phyloP scores from a whole-genome alignment of 257 asterid genomes.

The Lavandula angustifolia region DNA sequence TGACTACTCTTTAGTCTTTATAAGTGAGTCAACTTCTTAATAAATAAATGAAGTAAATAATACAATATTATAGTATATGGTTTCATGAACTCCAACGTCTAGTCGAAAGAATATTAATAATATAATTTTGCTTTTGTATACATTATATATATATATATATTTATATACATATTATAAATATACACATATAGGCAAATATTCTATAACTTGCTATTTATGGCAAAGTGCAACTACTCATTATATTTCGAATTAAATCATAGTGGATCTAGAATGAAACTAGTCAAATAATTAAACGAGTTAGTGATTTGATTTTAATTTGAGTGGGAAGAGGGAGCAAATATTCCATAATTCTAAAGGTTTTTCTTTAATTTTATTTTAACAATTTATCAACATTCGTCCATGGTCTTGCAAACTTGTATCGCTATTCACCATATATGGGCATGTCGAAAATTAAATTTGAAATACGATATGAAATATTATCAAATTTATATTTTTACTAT shows the following conservation, averaged over 20 bases:
- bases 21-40: neutral
- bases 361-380: neutral
- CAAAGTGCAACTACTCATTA: neutral
- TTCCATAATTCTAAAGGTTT: constrained; percentile 1
- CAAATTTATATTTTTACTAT: no score
- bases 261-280: constrained; percentile 28
- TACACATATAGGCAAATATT: no score
- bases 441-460: no score
- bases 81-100: no score
- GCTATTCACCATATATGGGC: no score
- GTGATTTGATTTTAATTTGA: neutral
- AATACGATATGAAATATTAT: no score
- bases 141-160: no score
- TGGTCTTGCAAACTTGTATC: neutral
- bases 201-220: no score
- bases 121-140: no score
- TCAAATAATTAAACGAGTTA: neutral
- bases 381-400: neutral
- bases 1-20: neutral
- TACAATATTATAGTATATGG: no score
- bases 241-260: constrained; percentile 23
- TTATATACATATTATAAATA: no score
- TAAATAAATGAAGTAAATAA: neutral
- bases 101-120: no score
- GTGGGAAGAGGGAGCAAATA: constrained; percentile 19